Percentiles rank a stretch among this genome's conserved stretches.
These are phyloP conservation scores for Fusarium compactum DNA, from an alignment of 2,329 filamentous ascomycete genomes.

Conservation along the genomic window DNA sequence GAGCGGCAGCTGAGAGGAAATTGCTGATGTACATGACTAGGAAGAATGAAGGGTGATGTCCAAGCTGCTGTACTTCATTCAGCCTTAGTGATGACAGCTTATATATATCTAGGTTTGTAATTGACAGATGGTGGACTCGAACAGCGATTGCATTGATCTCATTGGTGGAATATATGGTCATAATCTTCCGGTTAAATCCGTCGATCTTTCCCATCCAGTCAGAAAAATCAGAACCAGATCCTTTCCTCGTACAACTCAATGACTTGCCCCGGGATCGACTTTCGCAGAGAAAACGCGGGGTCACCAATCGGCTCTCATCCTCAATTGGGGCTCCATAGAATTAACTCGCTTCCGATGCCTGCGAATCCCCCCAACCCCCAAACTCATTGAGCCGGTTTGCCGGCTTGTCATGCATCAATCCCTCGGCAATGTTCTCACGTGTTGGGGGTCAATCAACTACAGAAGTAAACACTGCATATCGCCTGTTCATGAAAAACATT, in stretches of 20 bases:
- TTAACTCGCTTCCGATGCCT: not conserved
- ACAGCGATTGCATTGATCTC: not conserved
- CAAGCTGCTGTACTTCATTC: not conserved
- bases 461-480: not conserved
- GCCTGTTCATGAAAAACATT: too few species aligned
- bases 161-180: not conserved
- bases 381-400: not conserved
- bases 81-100: not conserved
- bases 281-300: not conserved
- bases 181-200: not conserved
- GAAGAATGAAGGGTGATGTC: not conserved
- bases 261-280: not conserved
- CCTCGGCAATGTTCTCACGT: not conserved
- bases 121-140: not conserved
- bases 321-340: not conserved
- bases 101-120: not conserved
- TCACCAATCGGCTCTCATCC: not conserved
- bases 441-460: not conserved
- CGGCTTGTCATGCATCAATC: not conserved
- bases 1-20: slow-evolving; percentile 16
- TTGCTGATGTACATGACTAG: not conserved
- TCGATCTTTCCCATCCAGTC: not conserved
- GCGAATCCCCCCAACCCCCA: not conserved
- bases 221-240: not conserved
- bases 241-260: not conserved